A percentile compares a stretch with the other conserved stretches of the same genome.
phyloP scores from a whole-genome alignment of 1,284 basidiomycete genomes.

The Cutaneotrichosporon arboriforme region DNA sequence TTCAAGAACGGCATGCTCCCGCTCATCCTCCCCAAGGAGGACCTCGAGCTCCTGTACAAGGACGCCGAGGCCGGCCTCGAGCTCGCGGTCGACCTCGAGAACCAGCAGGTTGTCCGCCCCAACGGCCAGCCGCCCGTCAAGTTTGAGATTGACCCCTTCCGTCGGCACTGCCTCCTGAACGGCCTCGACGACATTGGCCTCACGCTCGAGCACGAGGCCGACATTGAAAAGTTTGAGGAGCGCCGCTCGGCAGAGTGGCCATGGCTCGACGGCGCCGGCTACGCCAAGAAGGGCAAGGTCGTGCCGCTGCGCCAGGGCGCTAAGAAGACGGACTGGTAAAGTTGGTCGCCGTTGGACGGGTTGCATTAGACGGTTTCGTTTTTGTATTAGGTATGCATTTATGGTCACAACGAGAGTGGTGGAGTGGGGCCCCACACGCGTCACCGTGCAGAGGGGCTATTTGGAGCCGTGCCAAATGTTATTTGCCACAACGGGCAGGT shows the following conservation, averaged over 20 bases:
- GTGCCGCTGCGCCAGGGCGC: constrained; percentile 45
- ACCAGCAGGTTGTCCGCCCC: constrained; percentile 70
- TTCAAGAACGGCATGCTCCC: constrained; percentile 98
- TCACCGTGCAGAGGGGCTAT: no score
- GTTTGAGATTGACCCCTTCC: constrained; percentile 80
- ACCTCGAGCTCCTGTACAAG: constrained; percentile 68
- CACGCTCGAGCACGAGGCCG: constrained; percentile 68
- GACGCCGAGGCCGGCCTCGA: constrained; percentile 76
- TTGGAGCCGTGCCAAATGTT: no score
- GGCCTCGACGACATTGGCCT: constrained; percentile 90
- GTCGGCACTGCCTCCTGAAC: constrained; percentile 84
- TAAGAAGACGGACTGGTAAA: constrained; percentile 69
- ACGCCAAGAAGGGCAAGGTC: constrained; percentile 60
- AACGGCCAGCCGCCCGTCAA: constrained; percentile 67
- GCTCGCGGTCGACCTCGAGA: constrained; percentile 84
- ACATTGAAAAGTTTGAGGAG: constrained; percentile 71
- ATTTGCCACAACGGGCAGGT: no score
- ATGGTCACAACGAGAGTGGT: no score
- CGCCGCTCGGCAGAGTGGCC: constrained; percentile 72
- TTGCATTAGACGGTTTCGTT: no score
- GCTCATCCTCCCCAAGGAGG: constrained; percentile 66
- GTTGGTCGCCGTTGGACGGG: no score
- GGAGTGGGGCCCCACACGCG: no score
- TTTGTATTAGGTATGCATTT: no score
- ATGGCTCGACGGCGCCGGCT: constrained; percentile 90